Conservation (phyloP, 164 flowering plant species). For the Buxus sempervirens region DNA sequence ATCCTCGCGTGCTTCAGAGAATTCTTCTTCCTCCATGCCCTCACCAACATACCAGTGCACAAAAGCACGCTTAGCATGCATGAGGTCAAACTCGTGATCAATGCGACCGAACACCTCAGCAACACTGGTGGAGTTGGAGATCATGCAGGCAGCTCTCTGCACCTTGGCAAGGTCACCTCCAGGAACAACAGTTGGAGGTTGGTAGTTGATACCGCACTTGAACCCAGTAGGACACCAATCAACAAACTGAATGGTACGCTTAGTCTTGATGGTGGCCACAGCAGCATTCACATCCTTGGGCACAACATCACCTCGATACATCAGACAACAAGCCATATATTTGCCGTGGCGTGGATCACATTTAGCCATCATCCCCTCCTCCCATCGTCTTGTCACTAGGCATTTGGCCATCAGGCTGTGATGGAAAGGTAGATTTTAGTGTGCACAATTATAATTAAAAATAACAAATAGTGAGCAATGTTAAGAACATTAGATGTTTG, state of each 20-base stretch:
- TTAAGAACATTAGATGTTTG: too few relatives aligned
- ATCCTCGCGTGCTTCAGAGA: constrained; percentile 65
- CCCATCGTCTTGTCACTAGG: constrained; percentile 66
- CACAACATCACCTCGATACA: constrained; percentile 71
- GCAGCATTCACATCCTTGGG: constrained; percentile 76
- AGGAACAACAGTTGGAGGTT: constrained; percentile 67
- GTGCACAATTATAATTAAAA: neutral
- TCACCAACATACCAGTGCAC: constrained; percentile 78
- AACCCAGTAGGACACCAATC: constrained; percentile 75
- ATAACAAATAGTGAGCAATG: too few relatives aligned
- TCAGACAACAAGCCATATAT: constrained; percentile 70
- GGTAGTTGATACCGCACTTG: constrained; percentile 69
- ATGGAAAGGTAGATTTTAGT: neutral
- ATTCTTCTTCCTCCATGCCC: constrained; percentile 79
- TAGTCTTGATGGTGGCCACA: constrained; percentile 65
- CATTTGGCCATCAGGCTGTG: constrained; percentile 74
- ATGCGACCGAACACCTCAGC: constrained; percentile 64
- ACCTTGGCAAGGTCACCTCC: constrained; percentile 70
- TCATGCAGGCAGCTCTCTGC: constrained; percentile 72
- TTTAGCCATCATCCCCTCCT: constrained; percentile 65
- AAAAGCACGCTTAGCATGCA: constrained; percentile 62
- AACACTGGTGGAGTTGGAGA: constrained; percentile 69
- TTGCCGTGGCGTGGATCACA: constrained; percentile 69
- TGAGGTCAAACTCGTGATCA: constrained; percentile 58
- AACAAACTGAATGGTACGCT: constrained; percentile 66